Evolutionary conservation across 2,329 filamentous ascomycete genomes (phyloP), one percentile per base, ranked within the genome.

Genomic region (Raffaelea arxii): DNA sequence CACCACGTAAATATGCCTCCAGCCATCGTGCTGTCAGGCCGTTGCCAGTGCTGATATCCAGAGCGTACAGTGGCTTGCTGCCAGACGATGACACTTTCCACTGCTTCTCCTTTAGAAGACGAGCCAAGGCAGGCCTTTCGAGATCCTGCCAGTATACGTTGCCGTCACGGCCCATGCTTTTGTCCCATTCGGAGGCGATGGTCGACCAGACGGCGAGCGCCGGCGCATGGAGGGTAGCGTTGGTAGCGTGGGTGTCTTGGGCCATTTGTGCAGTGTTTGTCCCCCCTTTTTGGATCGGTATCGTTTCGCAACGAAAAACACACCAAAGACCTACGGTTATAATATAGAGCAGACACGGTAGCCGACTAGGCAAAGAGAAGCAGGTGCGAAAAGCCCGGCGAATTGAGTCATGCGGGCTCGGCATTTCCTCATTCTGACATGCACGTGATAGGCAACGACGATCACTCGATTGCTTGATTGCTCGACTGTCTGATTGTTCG

Each of bases 31-130:
- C 67, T 18, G 66, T 64, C 23, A 74, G 62, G 22, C 71, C 71
- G 48, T 72, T 74, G 35, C 71, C 70, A 0, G 68, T 71, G 4
- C 70, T 68, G n/a, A 75, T 58, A 46, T 74, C 71, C 6, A 74
- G 59, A 0, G 66, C 67, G 6, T 55, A 55, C 43, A 64, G 56
- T 6, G 32, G 9, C 27, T 30, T 30, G 1, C 55, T 57, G 0
- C 45, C n/a, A 9, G 39, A 22, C 27, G 36, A 11, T 10, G 6
- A 11, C 6, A 9, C 24, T 36, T 22, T 18, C 6, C 40, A 12
- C 7, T 53, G 49, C 14, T 54, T 47, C 14, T 57, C 50, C 2
- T 51, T 47, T 1, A 67, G 55, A 24, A 73, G 56, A 4, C 63
- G 60, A 14, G 57, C 43, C 2, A 74, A 60, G 2, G 55, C 58